A percentile compares a stretch with the other conserved stretches of the same genome.
phyloP scores from a whole-genome alignment of 768 basidiomycete species.

The Hericium erinaceus region DNA sequence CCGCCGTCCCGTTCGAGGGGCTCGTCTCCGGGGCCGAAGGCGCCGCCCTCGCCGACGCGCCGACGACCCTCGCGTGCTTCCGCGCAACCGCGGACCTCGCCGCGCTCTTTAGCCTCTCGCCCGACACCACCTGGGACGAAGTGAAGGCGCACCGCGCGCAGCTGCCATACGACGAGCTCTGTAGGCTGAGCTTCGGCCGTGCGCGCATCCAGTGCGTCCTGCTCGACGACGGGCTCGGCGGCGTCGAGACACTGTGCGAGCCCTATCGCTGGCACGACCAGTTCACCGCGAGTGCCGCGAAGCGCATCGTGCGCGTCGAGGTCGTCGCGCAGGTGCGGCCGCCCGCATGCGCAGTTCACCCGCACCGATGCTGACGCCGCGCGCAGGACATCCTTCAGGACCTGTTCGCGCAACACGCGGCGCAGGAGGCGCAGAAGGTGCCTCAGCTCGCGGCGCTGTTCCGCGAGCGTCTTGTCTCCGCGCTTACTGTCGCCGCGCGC shows the following conservation, averaged over 20 bases:
- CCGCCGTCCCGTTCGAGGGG: constrained; percentile 48
- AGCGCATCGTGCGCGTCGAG: constrained; percentile 63
- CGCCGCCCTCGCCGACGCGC: constrained; percentile 40
- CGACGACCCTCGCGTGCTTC: constrained; percentile 47
- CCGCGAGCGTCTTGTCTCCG: constrained; percentile 1
- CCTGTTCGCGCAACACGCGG: constrained; percentile 7
- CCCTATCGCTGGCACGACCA: constrained; percentile 53
- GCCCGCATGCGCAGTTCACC: background rate
- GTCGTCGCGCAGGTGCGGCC: constrained; percentile 54
- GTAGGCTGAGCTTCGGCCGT: constrained; percentile 41
- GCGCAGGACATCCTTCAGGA: constrained; percentile 19
- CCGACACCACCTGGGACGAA: constrained; percentile 39
- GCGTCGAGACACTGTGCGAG: constrained; percentile 36
- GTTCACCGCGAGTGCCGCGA: constrained; percentile 42
- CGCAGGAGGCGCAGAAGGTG: constrained; percentile 1
- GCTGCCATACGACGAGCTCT: constrained; percentile 48
- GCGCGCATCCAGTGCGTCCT: constrained; percentile 60
- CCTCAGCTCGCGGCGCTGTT: background rate
- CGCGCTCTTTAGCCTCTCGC: constrained; percentile 33
- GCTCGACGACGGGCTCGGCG: constrained; percentile 64
- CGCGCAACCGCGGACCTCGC: constrained; percentile 50
- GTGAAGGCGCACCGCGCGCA: constrained; percentile 38
- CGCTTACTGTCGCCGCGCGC: constrained; percentile 13
- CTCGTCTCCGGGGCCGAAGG: constrained; percentile 57
- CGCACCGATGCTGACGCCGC: background rate